phyloP scores from a whole-genome alignment of 2,329 filamentous ascomycete genomes.

The Stagonosporopsis chrysanthemi region DNA sequence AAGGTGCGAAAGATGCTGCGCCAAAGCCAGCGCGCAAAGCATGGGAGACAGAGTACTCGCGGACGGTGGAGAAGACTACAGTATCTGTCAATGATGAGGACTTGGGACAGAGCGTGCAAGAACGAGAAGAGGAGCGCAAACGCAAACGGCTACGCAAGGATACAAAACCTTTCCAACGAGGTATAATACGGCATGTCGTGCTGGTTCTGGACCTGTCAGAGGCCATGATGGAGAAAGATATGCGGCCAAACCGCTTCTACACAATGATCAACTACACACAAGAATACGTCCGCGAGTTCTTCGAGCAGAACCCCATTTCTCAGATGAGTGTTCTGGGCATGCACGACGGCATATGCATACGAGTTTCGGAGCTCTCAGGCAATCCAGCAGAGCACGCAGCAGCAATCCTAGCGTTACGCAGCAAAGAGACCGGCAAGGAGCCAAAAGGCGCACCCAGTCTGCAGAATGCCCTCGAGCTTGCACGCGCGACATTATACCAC shows the following conservation, averaged over 20 bases:
- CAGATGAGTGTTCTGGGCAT: constrained; percentile 93
- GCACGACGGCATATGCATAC: constrained; percentile 86
- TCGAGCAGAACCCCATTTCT: constrained; percentile 98
- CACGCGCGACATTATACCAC: constrained; percentile 88
- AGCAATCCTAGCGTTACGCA: constrained; percentile 71
- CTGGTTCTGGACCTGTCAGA: constrained; percentile 90
- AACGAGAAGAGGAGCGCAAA: constrained; percentile 81
- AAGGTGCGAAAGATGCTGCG: constrained; percentile 28
- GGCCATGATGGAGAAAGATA: constrained; percentile 94
- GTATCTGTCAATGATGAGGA: constrained; percentile 69
- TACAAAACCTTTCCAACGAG: constrained; percentile 92
- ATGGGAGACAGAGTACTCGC: constrained; percentile 55
- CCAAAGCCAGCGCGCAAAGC: constrained; percentile 56
- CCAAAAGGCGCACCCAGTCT: constrained; percentile 64
- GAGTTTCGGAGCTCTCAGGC: constrained; percentile 87
- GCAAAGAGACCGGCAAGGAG: constrained; percentile 68
- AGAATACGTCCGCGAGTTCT: constrained; percentile 92
- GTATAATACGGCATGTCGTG: constrained; percentile 96
- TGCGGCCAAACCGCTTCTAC: constrained; percentile 85
- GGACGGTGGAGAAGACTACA: constrained; percentile 68
- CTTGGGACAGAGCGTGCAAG: constrained; percentile 74
- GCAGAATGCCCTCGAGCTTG: constrained; percentile 97
- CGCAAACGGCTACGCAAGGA: constrained; percentile 82
- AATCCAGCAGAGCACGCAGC: constrained; percentile 89
- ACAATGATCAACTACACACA: constrained; percentile 82